phyloP scores from a whole-genome alignment of 1,284 basidiomycete species.

The Inonotus hispidus region DNA sequence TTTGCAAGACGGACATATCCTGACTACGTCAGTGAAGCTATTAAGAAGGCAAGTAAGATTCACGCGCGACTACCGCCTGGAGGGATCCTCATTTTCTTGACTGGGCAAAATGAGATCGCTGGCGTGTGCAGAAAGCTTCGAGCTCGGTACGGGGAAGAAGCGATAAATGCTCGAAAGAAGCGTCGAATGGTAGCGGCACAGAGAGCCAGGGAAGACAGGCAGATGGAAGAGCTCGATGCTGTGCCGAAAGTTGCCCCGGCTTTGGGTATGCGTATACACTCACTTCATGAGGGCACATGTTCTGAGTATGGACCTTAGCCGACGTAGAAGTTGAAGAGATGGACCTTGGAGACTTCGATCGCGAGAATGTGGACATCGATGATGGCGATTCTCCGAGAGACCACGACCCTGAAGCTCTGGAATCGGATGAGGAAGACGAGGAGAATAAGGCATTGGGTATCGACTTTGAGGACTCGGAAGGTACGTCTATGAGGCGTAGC shows the following conservation, averaged over 20 bases:
- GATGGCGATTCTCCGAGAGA: constrained; percentile 48
- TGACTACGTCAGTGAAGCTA: constrained; percentile 89
- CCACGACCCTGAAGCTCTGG: constrained; percentile 41
- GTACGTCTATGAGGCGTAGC: constrained; percentile 34
- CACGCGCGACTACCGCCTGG: constrained; percentile 67
- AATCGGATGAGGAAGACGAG: constrained; percentile 41
- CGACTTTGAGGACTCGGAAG: constrained; percentile 53
- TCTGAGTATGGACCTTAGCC: constrained; percentile 25
- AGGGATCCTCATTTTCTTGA: constrained; percentile 71
- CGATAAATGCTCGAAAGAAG: constrained; percentile 47
- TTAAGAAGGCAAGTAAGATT: constrained; percentile 84
- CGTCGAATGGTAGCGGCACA: constrained; percentile 31
- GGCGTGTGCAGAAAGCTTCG: constrained; percentile 70
- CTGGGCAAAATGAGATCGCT: constrained; percentile 73
- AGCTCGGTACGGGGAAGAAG: constrained; percentile 67
- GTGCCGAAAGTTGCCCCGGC: constrained; percentile 35
- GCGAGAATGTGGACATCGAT: constrained; percentile 45
- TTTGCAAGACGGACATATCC: constrained; percentile 83
- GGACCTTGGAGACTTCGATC: constrained; percentile 52
- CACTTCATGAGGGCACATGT: background rate
- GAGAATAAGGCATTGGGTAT: constrained; percentile 47
- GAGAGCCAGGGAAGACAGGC: constrained; percentile 20
- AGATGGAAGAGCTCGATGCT: constrained; percentile 16
- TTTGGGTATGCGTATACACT: constrained; percentile 36
- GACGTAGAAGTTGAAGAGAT: constrained; percentile 80